Base-by-base conservation (phyloP, 345 rosid species). In the Hibiscus tridactylites region DNA sequence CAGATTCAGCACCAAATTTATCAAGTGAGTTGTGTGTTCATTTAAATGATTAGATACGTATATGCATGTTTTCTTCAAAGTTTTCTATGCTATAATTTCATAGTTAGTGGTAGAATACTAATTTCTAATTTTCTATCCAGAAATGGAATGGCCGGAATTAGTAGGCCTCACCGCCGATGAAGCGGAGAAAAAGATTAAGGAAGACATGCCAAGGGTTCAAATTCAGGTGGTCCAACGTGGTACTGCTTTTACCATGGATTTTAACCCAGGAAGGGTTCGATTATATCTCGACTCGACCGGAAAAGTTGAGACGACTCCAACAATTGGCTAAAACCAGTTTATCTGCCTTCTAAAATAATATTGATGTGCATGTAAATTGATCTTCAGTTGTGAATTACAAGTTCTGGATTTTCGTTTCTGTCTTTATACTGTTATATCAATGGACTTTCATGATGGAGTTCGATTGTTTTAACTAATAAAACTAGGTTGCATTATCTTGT, bases 71-170 rank as follows among this genome's bases (percentile, higher is more conserved):
- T 39, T 39, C 9, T 39, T 39, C 44, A 39, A 39, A 39, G 9
- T 39, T 39, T 39, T 2, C 10, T 39, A 7, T 39, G 44, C 44
- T 39, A 39, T 39, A 39, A 39, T 7, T 39, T 39, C 44, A 8
- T 39, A 7, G 9, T 39, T 39, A 9, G 47, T 44, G 47, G 12
- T 44, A 9, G 47, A 2, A 44, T 2, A 44, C 46, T 44, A 44
- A 9, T 1, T 44, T n/a, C n/a, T n/a, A n/a, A 44, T 2, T 9
- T 44, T 44, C 0, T 44, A 10, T 6, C 6, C 47, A 8, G 80
- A 80, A 71, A 76, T 16, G 64, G 68, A 73, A n/a, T 88, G 92
- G 87, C 88, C 88, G 0, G 90, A 84, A 75, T 65, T 86, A 49
- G 85, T 84, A 11, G 92, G 88, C 9, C 8, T 53, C 16, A 52